Percentiles rank a stretch among this genome's conserved stretches.
phyloP scores from a whole-genome alignment of 495 filamentous ascomycete species.

The Penicillium atrosanguineum region DNA sequence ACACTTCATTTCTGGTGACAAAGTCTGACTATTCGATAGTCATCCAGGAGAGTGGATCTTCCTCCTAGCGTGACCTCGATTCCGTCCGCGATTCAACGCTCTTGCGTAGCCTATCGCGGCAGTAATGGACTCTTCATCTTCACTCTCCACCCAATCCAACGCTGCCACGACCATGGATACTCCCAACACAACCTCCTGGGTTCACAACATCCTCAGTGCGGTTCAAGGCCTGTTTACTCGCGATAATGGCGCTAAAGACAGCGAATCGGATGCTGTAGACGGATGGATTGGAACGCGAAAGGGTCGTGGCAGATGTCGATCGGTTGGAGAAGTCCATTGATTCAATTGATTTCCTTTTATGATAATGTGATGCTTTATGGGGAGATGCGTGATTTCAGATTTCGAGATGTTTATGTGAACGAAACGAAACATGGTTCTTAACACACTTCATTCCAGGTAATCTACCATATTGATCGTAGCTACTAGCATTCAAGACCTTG shows the following conservation, averaged over 20 bases:
- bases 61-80: background rate
- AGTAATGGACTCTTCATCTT: background rate
- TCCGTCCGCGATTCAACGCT: background rate
- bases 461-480: background rate
- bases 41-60: too few species aligned
- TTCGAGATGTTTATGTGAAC: too few species aligned
- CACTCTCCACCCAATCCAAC: background rate
- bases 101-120: background rate
- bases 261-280: slow-evolving; percentile 22
- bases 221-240: slow-evolving; percentile 10
- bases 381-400: background rate
- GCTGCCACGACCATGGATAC: background rate
- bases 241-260: slow-evolving; percentile 1
- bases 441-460: background rate
- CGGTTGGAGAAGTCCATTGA: slow-evolving; percentile 24
- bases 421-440: background rate
- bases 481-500: background rate
- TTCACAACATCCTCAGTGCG: slow-evolving; percentile 8
- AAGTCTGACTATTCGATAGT: background rate
- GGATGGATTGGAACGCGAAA: slow-evolving; percentile 23
- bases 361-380: background rate
- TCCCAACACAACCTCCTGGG: slow-evolving; percentile 9
- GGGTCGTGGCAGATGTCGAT: slow-evolving; percentile 20
- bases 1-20: background rate
- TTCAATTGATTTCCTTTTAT: background rate